Evolutionary conservation across 768 basidiomycete genomes (phyloP), one percentile per base, ranked within the genome.

Genomic region (Tylopilus rubrobrunneus): DNA sequence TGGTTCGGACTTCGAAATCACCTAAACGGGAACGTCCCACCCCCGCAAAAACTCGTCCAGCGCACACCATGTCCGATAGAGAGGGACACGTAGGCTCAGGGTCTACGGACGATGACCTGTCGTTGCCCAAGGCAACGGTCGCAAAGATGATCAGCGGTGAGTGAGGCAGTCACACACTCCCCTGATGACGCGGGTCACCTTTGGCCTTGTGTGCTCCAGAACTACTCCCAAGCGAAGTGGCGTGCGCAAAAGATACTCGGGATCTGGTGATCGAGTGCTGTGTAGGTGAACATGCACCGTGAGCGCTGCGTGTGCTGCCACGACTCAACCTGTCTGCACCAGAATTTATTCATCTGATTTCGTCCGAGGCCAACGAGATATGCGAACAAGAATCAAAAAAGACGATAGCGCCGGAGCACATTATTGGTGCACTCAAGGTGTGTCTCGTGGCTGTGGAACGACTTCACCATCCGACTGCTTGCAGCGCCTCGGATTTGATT

Each of bases 311-410:
- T 42, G 51, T 40, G 56, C 46, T 49, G 51, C 31, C 55, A 46
- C 33, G 39, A 39, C 63, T 68, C 58, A 62, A 15, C 41, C 45
- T 36, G 25, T 55, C 23, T 31, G 31, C 31, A 31, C 34, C 72
- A 99, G 97, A 99, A 77, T 99, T 98, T 70, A 95, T 99, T 57
- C 92, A 98, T 69, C 74, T 98, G 71, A 88, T 99, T 68, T 96
- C 97, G 17, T 92, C 94, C 9, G 93, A 98, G 68, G 92, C 97
- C 49, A 98, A 98, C 69, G 92, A 98, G 60, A 92, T 98, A 56
- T 99, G 97, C 66, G 97, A 98, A 67, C 87, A 92, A 68, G 94
- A 96, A 67, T 92, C 92, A 25, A 98, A 97, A 77, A 99, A 99
- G 77, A 99, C 97, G 1, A 98, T 99, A 62, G 89, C 93, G 5